Evolutionary conservation across 2,329 filamentous ascomycete genomes (phyloP), one percentile per base, ranked within the genome.

Genomic region (Fusarium lyarnte): DNA sequence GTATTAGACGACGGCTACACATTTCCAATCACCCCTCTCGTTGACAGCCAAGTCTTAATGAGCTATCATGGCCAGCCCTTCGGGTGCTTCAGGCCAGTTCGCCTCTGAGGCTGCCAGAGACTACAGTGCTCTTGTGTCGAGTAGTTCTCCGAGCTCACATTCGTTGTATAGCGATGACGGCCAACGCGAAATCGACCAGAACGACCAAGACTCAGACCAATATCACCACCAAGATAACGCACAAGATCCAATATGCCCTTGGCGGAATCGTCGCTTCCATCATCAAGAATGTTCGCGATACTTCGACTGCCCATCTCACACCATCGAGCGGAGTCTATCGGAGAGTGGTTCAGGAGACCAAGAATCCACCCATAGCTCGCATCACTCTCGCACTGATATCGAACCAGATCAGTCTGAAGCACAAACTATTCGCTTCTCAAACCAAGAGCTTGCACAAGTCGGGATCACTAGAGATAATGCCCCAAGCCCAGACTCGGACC

Each of bases 221-320:
- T n/a, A 53, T 53, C 49, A 43, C 42, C 21, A 27, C 25, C 55
- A 58, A 58, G 36, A 52, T 25, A 31, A 55, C 21, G 60, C 49
- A 55, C 70, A 51, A 35, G 45, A 66, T 12, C 39, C 52, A 41
- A 52, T 55, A 35, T 87, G 84, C 64, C 80, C 73, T 39, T 85
- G 83, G 80, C 81, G 80, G 54, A 84, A 80, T 14, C 27, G 75
- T 23, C 77, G 78, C 19, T 84, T 80, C 47, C 74, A 84, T 70
- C 81, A 84, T 55, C 80, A 82, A 53, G 85, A 87, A 76, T 86
- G 85, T 74, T 81, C 81, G 16, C 82, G 81, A 51, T 87, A 81
- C 75, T 82, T 85, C 63, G 86, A 87, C 77, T 87, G 85, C 46
- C 86, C 85, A 36, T 82, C 84, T 8, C 86, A 87, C 63, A 68